Evolutionary conservation across 2,329 filamentous ascomycete species (phyloP), one percentile per base, ranked within the genome.

Genomic region (Coleophoma eucalyptorum): DNA sequence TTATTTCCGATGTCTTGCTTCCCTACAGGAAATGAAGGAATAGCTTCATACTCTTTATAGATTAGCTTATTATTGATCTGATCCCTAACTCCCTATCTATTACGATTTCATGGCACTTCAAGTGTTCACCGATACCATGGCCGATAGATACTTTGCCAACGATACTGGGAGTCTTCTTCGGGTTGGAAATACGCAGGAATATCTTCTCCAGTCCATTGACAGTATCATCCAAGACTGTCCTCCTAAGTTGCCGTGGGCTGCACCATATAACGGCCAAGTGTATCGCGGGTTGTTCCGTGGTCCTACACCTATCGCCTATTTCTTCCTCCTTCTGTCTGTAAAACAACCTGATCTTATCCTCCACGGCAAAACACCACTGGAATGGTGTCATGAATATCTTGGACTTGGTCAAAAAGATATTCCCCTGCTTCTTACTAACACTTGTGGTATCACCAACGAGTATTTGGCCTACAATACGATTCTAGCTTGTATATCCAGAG

Each of bases 251-350:
- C 42, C 42, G n/a, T 44, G 42, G 42, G 5, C 42, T 13, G 42
- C 21, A 5, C 21, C 11, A 15, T 47, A 35, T 32, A 20, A 47
- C 20, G 26, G n/a, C 37, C 67, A 71, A n/a, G n/a, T n/a, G n/a
- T n/a, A n/a, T n/a, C n/a, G n/a, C n/a, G 80, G 80, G 0, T 60
- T 83, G 12, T 79, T 76, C 58, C 68, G 65, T 2, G 80, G 79
- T 1, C 79, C 78, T 15, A 81, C 78, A 2, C 76, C 77, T 13
- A 66, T 81, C n/a, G 76, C 78, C 4, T 79, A 79, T 54, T 68
- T 83, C 10, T 79, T 83, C 62, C 72, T 78, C 19, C 68, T 69
- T 8, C 66, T 81, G 3, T 77, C 74, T 5, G 62, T 63, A 2
- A 53, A 63, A 2, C 69, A 75, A 20, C 76, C 78, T 0, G 61